These are phyloP conservation scores for Penicillium digitatum DNA, from an alignment of 2,329 filamentous ascomycete species.

Conservation along the genomic window DNA sequence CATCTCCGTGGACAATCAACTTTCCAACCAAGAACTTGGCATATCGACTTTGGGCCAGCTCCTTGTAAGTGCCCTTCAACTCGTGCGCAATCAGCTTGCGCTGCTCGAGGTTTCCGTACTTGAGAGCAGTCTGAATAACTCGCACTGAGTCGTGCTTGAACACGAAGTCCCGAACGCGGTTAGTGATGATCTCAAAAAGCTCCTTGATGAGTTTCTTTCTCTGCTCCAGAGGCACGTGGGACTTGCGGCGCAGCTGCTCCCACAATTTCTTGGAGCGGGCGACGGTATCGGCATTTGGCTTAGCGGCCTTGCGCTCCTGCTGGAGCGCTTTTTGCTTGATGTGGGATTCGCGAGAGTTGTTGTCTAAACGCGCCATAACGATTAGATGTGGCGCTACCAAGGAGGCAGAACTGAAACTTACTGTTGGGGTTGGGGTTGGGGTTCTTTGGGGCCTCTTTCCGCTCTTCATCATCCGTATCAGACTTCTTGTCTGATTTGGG, in stretches of 20 bases:
- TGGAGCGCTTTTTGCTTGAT: conserved; percentile 86
- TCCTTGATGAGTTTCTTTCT: conserved; percentile 81
- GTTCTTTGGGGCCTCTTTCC: conserved; percentile 9
- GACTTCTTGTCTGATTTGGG: conserved; percentile 17
- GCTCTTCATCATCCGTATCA: background rate
- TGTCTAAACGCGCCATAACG: conserved; percentile 40
- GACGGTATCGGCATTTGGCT: conserved; percentile 87
- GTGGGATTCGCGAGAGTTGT: conserved; percentile 75
- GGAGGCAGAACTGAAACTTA: conserved; percentile 26
- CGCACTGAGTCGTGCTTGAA: conserved; percentile 98
- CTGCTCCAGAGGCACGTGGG: conserved; percentile 85
- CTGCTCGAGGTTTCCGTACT: conserved; percentile 84
- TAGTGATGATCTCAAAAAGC: conserved; percentile 86
- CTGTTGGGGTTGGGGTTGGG: conserved; percentile 20
- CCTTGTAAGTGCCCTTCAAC: conserved; percentile 76
- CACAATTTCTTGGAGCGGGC: conserved; percentile 91
- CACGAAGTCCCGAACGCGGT: conserved; percentile 88
- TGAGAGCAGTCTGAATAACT: conserved; percentile 92
- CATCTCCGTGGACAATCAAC: conserved; percentile 85
- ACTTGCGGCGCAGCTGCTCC: conserved; percentile 90
- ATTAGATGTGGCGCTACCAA: conserved; percentile 5
- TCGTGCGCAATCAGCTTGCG: conserved; percentile 81
- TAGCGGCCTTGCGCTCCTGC: conserved; percentile 83
- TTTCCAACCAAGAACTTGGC: conserved; percentile 97
- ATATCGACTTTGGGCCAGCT: conserved; percentile 89